Percentiles rank a stretch among this genome's conserved stretches.
Conservation (phyloP, 331 rosid species). For the Malus hybrid region DNA sequence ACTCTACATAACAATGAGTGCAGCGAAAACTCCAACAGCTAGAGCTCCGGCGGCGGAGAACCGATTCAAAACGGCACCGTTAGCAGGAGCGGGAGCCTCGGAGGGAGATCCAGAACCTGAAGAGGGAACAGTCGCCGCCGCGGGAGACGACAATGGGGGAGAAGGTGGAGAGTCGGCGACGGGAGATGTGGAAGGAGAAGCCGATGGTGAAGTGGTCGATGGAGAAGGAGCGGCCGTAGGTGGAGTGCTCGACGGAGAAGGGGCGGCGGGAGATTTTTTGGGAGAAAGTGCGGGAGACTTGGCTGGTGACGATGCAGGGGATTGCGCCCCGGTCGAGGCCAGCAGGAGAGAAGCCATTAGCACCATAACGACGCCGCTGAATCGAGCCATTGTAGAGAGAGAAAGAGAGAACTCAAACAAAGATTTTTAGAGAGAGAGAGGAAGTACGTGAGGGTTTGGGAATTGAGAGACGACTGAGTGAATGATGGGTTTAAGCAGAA, state of each 20-base stretch:
- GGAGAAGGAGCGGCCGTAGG: background rate
- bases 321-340: background rate
- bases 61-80: background rate
- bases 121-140: background rate
- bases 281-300: background rate
- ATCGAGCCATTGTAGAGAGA: background rate
- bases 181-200: background rate
- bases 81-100: background rate
- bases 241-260: background rate
- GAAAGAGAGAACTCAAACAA: background rate
- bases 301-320: background rate
- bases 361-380: background rate
- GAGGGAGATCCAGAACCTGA: background rate
- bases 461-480: background rate
- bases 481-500: background rate
- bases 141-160: background rate
- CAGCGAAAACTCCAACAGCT: background rate
- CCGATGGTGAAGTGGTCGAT: background rate
- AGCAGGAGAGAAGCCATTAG: background rate
- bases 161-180: background rate
- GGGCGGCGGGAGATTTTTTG: background rate
- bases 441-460: background rate
- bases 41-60: background rate
- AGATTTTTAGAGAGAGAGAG: background rate
- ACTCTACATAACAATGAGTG: background rate